These are phyloP conservation scores for Schwanniomyces etchellsii DNA, from an alignment of 1,139 yeast species.

Conservation along the genomic window DNA sequence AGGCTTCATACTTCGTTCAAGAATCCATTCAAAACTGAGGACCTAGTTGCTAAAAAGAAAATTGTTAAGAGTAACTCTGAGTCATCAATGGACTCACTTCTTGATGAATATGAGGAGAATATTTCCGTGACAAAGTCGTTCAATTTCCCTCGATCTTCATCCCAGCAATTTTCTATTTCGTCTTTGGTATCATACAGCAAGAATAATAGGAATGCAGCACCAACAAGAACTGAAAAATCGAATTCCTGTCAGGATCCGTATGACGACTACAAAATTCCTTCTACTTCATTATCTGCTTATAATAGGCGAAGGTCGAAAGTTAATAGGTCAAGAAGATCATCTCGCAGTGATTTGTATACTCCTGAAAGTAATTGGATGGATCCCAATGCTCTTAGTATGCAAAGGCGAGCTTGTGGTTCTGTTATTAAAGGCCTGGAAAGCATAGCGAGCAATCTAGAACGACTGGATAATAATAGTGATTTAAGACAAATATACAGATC, in stretches of 20 bases:
- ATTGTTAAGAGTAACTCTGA: no score
- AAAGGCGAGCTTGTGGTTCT: no score
- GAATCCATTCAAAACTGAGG: no score
- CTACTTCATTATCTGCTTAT: not conserved
- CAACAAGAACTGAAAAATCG: constrained; percentile 1
- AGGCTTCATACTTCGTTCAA: no score
- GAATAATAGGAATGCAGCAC: not conserved
- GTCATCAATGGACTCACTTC: constrained; percentile 46
- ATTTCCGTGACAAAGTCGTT: constrained; percentile 26
- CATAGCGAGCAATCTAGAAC: no score
- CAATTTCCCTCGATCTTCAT: constrained; percentile 21
- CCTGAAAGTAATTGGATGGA: constrained; percentile 44
- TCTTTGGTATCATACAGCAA: not conserved
- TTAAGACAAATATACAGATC: constrained; percentile 31
- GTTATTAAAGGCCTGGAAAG: no score
- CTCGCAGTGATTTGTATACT: constrained; percentile 36
- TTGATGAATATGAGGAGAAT: constrained; percentile 48
- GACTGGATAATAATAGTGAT: no score
- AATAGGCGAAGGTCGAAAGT: constrained; percentile 1
- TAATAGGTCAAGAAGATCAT: constrained; percentile 28
- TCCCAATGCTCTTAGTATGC: constrained; percentile 18
- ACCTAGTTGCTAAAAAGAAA: no score
- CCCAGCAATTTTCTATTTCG: constrained; percentile 7
- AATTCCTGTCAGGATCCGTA: constrained; percentile 3
- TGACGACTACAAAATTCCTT: constrained; percentile 3